Percentiles rank a stretch among this genome's conserved stretches.
These are phyloP conservation scores for Ballota nigra DNA, from an alignment of 257 asterid genomes.

Conservation along the genomic window DNA sequence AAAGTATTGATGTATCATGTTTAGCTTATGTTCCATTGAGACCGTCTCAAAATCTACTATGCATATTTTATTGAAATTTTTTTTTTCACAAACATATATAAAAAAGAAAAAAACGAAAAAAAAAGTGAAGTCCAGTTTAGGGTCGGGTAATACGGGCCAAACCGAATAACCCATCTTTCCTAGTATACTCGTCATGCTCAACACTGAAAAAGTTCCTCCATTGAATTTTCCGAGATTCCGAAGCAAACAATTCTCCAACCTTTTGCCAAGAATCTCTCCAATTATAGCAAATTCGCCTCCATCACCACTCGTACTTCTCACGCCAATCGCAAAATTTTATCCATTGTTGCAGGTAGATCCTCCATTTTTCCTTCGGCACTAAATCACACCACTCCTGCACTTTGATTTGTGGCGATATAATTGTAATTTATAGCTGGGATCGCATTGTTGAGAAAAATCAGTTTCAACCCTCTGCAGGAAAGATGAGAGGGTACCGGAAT, in stretches of 20 bases:
- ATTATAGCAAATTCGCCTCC: constrained; percentile 10
- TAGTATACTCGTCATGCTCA: neutral
- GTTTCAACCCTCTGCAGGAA: constrained; percentile 22
- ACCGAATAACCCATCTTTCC: neutral
- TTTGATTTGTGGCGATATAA: neutral
- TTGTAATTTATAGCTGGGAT: neutral
- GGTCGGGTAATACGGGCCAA: constrained; percentile 5
- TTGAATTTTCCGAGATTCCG: constrained; percentile 9
- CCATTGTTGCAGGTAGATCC: constrained; percentile 18
- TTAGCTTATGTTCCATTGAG: too few species aligned
- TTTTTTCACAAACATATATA: too few species aligned
- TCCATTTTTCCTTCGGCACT: constrained; percentile 23
- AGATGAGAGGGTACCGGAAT: constrained; percentile 20
- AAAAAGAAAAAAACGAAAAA: too few species aligned
- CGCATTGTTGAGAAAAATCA: neutral
- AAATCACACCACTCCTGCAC: neutral
- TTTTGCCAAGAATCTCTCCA: neutral
- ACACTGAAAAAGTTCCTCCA: neutral
- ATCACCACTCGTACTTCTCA: constrained; percentile 7
- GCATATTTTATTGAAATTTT: too few species aligned
- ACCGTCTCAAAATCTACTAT: too few species aligned
- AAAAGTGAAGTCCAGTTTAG: too few species aligned
- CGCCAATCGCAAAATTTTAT: neutral
- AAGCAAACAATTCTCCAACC: neutral
- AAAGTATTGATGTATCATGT: too few species aligned